Evolutionary conservation across 2,329 filamentous ascomycete species (phyloP), one percentile per base, ranked within the genome.

Genomic region (Simplicillium sp.): DNA sequence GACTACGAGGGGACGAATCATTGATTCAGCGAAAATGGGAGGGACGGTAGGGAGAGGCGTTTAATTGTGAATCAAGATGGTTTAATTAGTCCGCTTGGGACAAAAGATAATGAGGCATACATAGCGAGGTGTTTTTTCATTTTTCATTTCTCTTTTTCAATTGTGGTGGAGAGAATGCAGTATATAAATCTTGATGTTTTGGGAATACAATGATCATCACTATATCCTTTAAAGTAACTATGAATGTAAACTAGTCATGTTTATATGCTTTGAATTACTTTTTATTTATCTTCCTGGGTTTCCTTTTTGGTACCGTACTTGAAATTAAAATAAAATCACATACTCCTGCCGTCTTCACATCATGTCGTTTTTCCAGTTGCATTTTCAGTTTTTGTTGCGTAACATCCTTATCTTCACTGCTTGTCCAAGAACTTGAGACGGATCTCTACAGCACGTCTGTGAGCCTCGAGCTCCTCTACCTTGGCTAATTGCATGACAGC

Each of bases 401-500:
- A 9, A 6, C 9, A 6, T 9, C 20, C 20, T 25, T 25, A 25
- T 25, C 11, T 3, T 20, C 31, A 41, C 39, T 38, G 29, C 42
- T 50, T 49, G 40, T 65, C 57, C 57, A 74, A 61, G 54, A 72
- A 57, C 46, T 68, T 59, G 38, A 94, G 81, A 37, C 81, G 78
- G 57, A 98, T 92, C 55, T 92, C 80, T 3, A 95, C 86, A 1
- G 95, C 85, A 40, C 90, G 71, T 57, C 87, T 80, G 68, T 98
- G 92, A 40, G 92, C 92, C 61, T 98, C 90, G 25, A 98, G 70
- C 58, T 94, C 87, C 63, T 98, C 92, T 2, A 97, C 89, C 55
- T 86, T 85, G 17, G 92, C 92, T 37, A 98, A 71, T 62, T 90
- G 84, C 87, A 97, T 96, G 39, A 98, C 92, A 4, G 92, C 88